Conservation (phyloP, 768 basidiomycete genomes). For the Rhizopogon vinicolor region DNA sequence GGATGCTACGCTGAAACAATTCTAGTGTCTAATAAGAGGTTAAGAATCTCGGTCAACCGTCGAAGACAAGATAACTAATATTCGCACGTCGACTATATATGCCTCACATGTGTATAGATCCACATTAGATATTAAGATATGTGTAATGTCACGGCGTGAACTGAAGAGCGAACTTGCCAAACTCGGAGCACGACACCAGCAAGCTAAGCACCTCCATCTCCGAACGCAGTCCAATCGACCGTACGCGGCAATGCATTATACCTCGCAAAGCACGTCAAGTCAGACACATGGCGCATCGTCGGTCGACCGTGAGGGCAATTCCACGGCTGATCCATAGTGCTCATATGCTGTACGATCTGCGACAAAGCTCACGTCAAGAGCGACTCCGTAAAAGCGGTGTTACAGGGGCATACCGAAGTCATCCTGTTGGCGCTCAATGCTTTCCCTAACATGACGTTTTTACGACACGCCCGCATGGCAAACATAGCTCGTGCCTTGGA, state of each 20-base stretch:
- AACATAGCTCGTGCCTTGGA: conserved; percentile 95
- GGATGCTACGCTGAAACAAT: no score
- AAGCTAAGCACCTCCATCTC: background rate
- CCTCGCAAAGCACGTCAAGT: conserved; percentile 34
- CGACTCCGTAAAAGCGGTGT: background rate
- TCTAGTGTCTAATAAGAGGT: no score
- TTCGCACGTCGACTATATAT: no score
- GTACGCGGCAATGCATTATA: conserved; percentile 7
- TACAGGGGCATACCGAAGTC: conserved; percentile 43
- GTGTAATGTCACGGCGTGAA: background rate
- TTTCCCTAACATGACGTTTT: conserved; percentile 95
- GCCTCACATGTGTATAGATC: background rate
- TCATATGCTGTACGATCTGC: conserved; percentile 78
- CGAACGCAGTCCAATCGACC: conserved; percentile 34
- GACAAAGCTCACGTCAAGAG: background rate
- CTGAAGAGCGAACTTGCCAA: background rate
- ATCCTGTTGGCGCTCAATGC: conserved; percentile 76
- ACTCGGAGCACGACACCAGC: background rate
- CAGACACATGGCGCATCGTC: conserved; percentile 74
- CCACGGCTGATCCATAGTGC: conserved; percentile 82
- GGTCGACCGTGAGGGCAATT: conserved; percentile 86
- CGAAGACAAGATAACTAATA: no score
- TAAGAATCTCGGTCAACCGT: no score
- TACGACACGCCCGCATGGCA: conserved; percentile 91
- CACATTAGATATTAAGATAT: background rate